Evolutionary conservation across 768 basidiomycete species (phyloP).

Genomic region (Xanthoconium stramineum): DNA sequence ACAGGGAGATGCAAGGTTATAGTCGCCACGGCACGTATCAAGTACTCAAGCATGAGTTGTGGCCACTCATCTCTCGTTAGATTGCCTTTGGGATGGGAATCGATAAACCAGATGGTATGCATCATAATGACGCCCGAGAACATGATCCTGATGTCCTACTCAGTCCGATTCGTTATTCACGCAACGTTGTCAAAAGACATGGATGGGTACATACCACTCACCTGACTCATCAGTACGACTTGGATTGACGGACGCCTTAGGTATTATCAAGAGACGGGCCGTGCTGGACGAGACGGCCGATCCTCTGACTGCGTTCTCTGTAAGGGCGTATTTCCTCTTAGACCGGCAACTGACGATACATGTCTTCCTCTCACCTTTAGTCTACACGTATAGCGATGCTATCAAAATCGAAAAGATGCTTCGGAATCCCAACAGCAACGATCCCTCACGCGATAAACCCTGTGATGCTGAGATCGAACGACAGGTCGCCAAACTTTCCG

Average conservation of each 20-base stretch:
- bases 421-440: slow-evolving; percentile 43
- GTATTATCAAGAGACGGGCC: slow-evolving; percentile 95
- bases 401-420: slow-evolving; percentile 58
- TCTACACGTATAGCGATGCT: slow-evolving; percentile 62
- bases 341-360: not conserved
- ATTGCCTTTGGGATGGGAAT: slow-evolving; percentile 98
- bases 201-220: slow-evolving; percentile 58
- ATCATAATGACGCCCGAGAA: not conserved
- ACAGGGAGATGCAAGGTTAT: slow-evolving; percentile 70
- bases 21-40: slow-evolving; percentile 76
- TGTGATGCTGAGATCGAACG: slow-evolving; percentile 56
- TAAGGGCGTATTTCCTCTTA: slow-evolving; percentile 37
- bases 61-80: slow-evolving; percentile 36
- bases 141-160: slow-evolving; percentile 3
- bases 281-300: slow-evolving; percentile 89
- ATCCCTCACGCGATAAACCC: slow-evolving; percentile 31
- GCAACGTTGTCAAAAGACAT: slow-evolving; percentile 76
- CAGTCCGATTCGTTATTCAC: slow-evolving; percentile 93
- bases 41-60: not conserved
- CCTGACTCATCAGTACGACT: not conserved
- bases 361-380: slow-evolving; percentile 35
- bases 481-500: slow-evolving; percentile 59
- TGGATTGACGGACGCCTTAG: slow-evolving; percentile 34
- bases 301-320: slow-evolving; percentile 85
- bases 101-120: slow-evolving; percentile 74